These are phyloP conservation scores for Scedosporium boydii DNA, from an alignment of 2,329 filamentous ascomycete species.

Conservation along the genomic window DNA sequence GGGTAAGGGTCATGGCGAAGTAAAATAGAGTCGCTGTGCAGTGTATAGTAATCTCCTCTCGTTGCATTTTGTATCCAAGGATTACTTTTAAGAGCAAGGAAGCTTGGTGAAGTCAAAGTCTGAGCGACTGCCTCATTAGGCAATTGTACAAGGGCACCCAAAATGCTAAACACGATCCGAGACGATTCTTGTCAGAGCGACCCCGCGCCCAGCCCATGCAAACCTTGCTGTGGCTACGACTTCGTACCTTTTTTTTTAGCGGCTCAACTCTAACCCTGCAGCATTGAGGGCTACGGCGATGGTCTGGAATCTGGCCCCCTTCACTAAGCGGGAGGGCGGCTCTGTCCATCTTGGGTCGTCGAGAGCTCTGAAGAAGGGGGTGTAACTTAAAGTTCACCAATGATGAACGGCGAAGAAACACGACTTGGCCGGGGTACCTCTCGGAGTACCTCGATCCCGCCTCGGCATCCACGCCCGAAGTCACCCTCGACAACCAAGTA, in stretches of 20 bases:
- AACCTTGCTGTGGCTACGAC: not conserved
- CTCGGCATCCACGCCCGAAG: not conserved
- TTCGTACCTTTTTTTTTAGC: not conserved
- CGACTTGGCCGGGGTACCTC: not conserved
- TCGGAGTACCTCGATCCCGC: not conserved
- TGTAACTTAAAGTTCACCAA: not conserved
- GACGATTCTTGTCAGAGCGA: slow-evolving; percentile 37
- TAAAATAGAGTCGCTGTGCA: not conserved
- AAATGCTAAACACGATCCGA: slow-evolving; percentile 35
- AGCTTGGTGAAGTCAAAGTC: slow-evolving; percentile 1
- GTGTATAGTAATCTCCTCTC: no score
- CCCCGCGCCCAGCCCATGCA: not conserved
- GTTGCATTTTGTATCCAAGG: no score
- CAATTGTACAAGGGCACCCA: slow-evolving; percentile 12
- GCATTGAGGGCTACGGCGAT: not conserved
- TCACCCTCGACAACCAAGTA: not conserved
- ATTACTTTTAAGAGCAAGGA: not conserved
- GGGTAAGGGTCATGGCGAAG: not conserved
- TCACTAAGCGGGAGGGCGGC: not conserved
- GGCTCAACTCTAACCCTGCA: not conserved
- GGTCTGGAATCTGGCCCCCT: not conserved
- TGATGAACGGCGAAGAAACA: not conserved
- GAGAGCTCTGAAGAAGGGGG: no score
- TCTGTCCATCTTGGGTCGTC: not conserved
- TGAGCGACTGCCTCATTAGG: slow-evolving; percentile 4